These are phyloP conservation scores for Tuber microsphaerosporum DNA, from an alignment of 495 filamentous ascomycete genomes.

Conservation along the genomic window DNA sequence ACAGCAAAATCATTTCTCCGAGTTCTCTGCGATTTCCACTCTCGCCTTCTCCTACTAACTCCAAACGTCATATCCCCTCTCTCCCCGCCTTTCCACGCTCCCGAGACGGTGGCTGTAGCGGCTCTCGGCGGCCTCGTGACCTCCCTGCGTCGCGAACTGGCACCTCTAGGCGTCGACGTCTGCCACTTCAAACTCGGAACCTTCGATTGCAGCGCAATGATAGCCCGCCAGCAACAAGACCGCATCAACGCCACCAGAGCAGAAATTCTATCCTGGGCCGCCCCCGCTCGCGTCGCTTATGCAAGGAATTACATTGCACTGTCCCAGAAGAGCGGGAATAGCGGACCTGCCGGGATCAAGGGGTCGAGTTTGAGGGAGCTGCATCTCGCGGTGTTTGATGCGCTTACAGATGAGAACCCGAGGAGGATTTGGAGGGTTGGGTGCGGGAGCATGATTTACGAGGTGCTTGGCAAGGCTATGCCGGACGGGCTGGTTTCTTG, in stretches of 20 bases:
- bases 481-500: slow-evolving; percentile 69
- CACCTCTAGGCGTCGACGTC: slow-evolving; percentile 62
- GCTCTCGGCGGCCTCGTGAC: slow-evolving; percentile 73
- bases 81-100: slow-evolving; percentile 71
- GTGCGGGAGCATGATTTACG: slow-evolving; percentile 71
- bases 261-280: slow-evolving; percentile 62
- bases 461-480: slow-evolving; percentile 77
- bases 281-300: slow-evolving; percentile 50
- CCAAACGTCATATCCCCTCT: slow-evolving; percentile 78
- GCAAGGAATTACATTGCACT: slow-evolving; percentile 51
- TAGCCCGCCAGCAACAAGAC: slow-evolving; percentile 14
- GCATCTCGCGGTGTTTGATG: slow-evolving; percentile 81
- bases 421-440: slow-evolving; percentile 63
- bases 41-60: slow-evolving; percentile 71
- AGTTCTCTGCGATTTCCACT: slow-evolving; percentile 55
- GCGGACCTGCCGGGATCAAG: slow-evolving; percentile 47
- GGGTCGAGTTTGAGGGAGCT: slow-evolving; percentile 67
- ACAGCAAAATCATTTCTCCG: slow-evolving; percentile 81
- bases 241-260: slow-evolving; percentile 41
- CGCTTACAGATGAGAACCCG: slow-evolving; percentile 53
- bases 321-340: slow-evolving; percentile 45
- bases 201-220: slow-evolving; percentile 56
- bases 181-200: slow-evolving; percentile 80
- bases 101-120: slow-evolving; percentile 69
- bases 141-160: slow-evolving; percentile 68